These are phyloP conservation scores for Dryas octopetala DNA, from an alignment of 306 rosid species.

Conservation along the genomic window DNA sequence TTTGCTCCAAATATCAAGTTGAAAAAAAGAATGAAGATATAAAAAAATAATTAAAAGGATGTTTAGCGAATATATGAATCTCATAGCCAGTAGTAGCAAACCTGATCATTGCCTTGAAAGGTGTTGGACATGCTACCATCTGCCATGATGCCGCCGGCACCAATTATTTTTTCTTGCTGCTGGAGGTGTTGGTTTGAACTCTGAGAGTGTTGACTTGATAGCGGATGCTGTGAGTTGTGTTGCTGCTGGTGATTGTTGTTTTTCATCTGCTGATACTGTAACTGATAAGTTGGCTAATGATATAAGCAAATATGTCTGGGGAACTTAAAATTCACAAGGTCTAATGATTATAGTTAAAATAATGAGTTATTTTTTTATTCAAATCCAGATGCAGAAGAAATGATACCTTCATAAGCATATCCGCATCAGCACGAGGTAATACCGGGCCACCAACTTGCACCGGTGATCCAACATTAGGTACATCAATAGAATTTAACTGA, in stretches of 20 bases:
- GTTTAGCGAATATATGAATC: constrained; percentile 5
- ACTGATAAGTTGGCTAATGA: constrained; percentile 21
- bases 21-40: neutral
- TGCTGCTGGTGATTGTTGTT: constrained; percentile 46
- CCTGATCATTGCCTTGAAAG: constrained; percentile 65
- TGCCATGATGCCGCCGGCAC: constrained; percentile 32
- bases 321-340: constrained; percentile 11
- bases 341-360: neutral
- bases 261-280: constrained; percentile 47
- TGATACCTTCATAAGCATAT: constrained; percentile 50
- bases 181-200: constrained; percentile 43
- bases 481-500: constrained; percentile 38
- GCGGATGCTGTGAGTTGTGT: constrained; percentile 43
- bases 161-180: constrained; percentile 48
- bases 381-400: constrained; percentile 21
- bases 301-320: constrained; percentile 9
- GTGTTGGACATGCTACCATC: constrained; percentile 44
- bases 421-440: constrained; percentile 47
- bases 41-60: neutral
- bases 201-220: constrained; percentile 47
- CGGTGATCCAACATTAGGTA: constrained; percentile 41
- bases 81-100: constrained; percentile 21
- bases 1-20: neutral
- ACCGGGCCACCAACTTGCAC: constrained; percentile 48
- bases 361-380: neutral